Percentiles rank a stretch among this genome's conserved stretches.
phyloP scores from a whole-genome alignment of 1,284 basidiomycete species.

The Ustilago hordei region DNA sequence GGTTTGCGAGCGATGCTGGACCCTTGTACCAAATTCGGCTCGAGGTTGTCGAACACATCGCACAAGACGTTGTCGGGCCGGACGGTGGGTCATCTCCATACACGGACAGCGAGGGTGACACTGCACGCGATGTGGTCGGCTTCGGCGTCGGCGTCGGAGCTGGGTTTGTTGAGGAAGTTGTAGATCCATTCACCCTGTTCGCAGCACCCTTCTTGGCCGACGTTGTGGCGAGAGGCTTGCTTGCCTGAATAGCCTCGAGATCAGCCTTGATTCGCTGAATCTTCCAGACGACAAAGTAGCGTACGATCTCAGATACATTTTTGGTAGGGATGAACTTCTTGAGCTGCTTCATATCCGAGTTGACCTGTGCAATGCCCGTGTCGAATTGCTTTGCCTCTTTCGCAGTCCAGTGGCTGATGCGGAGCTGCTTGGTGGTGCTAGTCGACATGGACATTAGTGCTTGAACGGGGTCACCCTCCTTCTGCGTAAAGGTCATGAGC shows the following conservation, averaged over 20 bases:
- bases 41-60: constrained; percentile 60
- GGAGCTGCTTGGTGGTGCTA: constrained; percentile 74
- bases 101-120: constrained; percentile 60
- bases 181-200: constrained; percentile 19
- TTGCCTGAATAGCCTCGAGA: constrained; percentile 30
- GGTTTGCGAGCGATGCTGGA: constrained; percentile 53
- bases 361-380: constrained; percentile 78
- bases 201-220: constrained; percentile 19
- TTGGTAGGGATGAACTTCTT: constrained; percentile 80
- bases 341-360: constrained; percentile 82
- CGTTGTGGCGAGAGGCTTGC: constrained; percentile 10
- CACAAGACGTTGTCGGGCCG: constrained; percentile 44
- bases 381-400: constrained; percentile 82
- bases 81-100: constrained; percentile 42
- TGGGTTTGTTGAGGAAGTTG: constrained; percentile 7
- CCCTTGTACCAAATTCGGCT: constrained; percentile 67
- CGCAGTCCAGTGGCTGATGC: constrained; percentile 73
- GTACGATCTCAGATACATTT: constrained; percentile 80
- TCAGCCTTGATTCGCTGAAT: constrained; percentile 71
- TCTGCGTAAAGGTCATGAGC: constrained; percentile 79
- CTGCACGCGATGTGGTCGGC: constrained; percentile 53
- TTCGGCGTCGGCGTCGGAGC: constrained; percentile 22
- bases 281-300: constrained; percentile 88
- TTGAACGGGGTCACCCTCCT: constrained; percentile 79
- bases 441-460: constrained; percentile 80